A percentile compares a stretch with the other conserved stretches of the same genome.
phyloP scores from a whole-genome alignment of 371 early-diverging fungal species.

The Mucor ambiguus region DNA sequence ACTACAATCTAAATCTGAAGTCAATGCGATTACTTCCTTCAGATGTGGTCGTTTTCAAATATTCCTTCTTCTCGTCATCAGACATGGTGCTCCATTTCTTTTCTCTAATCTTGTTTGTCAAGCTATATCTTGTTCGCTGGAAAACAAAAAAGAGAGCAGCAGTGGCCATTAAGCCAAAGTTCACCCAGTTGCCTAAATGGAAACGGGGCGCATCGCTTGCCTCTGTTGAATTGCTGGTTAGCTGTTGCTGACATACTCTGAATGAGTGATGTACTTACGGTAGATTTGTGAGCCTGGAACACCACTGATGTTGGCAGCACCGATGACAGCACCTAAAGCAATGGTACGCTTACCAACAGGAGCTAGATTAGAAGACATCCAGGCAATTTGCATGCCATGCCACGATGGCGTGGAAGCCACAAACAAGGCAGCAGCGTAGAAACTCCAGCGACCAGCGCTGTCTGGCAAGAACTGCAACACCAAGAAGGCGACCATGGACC shows the following conservation, averaged over 20 bases:
- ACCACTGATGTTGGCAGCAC: conserved; percentile 47
- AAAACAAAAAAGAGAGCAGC: conserved; percentile 21
- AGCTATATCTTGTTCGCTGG: conserved; percentile 28
- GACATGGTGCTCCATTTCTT: conserved; percentile 36
- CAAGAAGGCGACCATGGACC: conserved; percentile 44
- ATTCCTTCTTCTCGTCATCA: conserved; percentile 29
- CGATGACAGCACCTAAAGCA: conserved; percentile 47
- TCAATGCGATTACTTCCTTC: conserved; percentile 42
- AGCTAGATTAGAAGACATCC: conserved; percentile 56
- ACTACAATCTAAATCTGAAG: conserved; percentile 36
- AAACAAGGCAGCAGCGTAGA: conserved; percentile 29
- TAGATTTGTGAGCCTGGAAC: conserved; percentile 46
- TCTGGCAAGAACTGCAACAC: conserved; percentile 43
- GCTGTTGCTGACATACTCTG: background rate
- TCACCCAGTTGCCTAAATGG: conserved; percentile 43
- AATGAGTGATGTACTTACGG: conserved; percentile 16
- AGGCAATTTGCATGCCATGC: conserved; percentile 57
- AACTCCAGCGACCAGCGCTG: conserved; percentile 38
- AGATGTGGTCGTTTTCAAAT: conserved; percentile 30
- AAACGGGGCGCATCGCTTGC: conserved; percentile 43
- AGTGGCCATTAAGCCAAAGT: conserved; percentile 17
- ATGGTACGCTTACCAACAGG: conserved; percentile 52
- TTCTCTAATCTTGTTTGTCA: conserved; percentile 37
- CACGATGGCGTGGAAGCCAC: conserved; percentile 37
- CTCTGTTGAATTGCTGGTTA: background rate